Evolutionary conservation across 73 alveolate genomes (phyloP), one percentile per base, ranked within the genome.

Genomic region (Paramecium pentaurelia): DNA sequence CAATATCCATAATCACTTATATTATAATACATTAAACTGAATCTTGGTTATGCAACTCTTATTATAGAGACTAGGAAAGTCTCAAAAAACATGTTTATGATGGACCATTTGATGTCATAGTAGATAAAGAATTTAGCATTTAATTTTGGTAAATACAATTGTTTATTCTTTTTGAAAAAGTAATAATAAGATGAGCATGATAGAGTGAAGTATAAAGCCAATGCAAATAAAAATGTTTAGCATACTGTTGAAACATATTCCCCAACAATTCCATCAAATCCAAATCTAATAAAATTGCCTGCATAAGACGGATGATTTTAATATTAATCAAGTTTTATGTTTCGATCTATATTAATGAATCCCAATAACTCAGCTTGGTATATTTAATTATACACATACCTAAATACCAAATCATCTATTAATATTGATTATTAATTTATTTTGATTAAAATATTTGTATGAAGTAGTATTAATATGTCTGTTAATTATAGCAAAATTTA

Each of bases 31-130:
- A 93, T 68, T 40, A 93, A 42, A 14, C 93, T 60, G 28, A 54
- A 93, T 45, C 96, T 60, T 2, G 96, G 96, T 34, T 70, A 60
- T 1, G 93, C 86, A 58, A 93, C 68, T 73, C 96, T 93, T 30
- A 93, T 54, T 34, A 58, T 75, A 6, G 96, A 92, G 11, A 93
- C 95, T 22, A 93, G 58, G 93, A 93, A 93, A 3, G 96, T 86
- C 58, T 93, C 96, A 38, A 60, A 47, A 58, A 93, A 25, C 51
- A 93, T 68, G 88, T 93, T 93, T 7, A 75, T 49, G 8, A 92
- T 8, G 0, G 96, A 93, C 96, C 93, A 87, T 75, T 60, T 89
- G 36, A 93, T 93, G 22, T 93, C 96, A 37, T 71, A 71, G 18
- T 25, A 42, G 73, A 93, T 93, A 42, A 42, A 86, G 28, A 93